A percentile compares a stretch with the other conserved stretches of the same genome.
phyloP scores from a whole-genome alignment of 257 asterid genomes.

The Nicotiana paniculata region DNA sequence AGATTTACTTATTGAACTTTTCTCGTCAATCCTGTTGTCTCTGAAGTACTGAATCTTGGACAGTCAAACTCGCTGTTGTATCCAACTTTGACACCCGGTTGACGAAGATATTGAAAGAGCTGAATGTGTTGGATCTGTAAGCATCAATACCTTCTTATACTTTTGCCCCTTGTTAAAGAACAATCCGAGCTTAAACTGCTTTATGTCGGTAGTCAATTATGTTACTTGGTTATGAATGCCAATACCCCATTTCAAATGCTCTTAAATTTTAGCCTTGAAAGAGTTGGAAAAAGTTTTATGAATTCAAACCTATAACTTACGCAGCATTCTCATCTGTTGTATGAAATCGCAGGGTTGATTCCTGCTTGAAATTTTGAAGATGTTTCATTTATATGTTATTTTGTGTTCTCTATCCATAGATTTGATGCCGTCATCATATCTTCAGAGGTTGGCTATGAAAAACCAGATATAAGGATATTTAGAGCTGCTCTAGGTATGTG shows the following conservation, averaged over 20 bases:
- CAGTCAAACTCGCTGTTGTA: constrained; percentile 94
- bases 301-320: neutral
- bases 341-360: neutral
- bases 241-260: neutral
- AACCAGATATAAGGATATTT: constrained; percentile 81
- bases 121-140: constrained; percentile 70
- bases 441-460: constrained; percentile 85
- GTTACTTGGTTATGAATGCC: neutral
- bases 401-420: constrained; percentile 27
- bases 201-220: neutral
- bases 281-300: neutral
- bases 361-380: neutral
- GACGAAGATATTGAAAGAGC: constrained; percentile 77
- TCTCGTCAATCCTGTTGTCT: constrained; percentile 9
- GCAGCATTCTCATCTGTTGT: neutral
- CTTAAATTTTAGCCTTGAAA: neutral
- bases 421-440: constrained; percentile 90
- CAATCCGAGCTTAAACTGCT: neutral
- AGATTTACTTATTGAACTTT: neutral
- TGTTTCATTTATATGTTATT: neutral
- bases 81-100: constrained; percentile 94
- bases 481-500: constrained; percentile 70
- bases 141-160: constrained; percentile 18
- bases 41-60: constrained; percentile 17
- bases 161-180: neutral